These are phyloP conservation scores for Euryodendron excelsum DNA, from an alignment of 148 eudicot genomes.

Conservation along the genomic window DNA sequence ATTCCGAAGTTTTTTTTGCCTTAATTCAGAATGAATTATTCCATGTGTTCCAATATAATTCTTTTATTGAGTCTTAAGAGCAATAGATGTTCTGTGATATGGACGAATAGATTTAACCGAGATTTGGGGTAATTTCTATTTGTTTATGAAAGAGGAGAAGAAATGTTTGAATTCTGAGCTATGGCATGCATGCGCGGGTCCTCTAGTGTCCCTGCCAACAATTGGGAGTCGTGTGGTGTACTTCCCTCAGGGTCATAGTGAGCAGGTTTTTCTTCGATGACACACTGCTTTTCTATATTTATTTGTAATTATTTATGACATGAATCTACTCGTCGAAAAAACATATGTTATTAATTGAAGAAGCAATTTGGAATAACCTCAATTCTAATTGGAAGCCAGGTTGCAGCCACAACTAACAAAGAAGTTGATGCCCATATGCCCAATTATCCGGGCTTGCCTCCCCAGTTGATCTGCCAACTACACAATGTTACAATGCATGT, in stretches of 20 bases:
- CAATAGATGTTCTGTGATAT: too few species aligned
- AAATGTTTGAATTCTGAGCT: constrained; percentile 87
- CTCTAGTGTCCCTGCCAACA: constrained; percentile 75
- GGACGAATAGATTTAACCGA: too few species aligned
- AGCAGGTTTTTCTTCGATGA: too few species aligned
- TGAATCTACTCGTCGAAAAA: not conserved
- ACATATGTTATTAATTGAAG: not conserved
- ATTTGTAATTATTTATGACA: too few species aligned
- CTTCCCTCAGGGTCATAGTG: constrained; percentile 98
- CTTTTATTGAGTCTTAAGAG: too few species aligned
- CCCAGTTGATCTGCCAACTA: constrained; percentile 92
- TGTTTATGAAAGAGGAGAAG: constrained; percentile 60
- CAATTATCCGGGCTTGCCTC: constrained; percentile 78
- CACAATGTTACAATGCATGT: constrained; percentile 99
- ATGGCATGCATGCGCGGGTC: constrained; percentile 99
- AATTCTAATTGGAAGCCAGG: constrained; percentile 48
- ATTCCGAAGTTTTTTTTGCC: too few species aligned
- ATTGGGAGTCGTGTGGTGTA: constrained; percentile 86
- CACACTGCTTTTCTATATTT: too few species aligned
- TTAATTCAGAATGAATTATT: too few species aligned
- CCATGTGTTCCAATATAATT: too few species aligned
- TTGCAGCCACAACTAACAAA: constrained; percentile 87
- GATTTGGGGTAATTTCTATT: constrained; percentile 3
- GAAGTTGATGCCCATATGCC: constrained; percentile 91
- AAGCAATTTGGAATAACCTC: not conserved